Conservation (phyloP, 73 alveolate species). For the Blepharisma stoltei region DNA sequence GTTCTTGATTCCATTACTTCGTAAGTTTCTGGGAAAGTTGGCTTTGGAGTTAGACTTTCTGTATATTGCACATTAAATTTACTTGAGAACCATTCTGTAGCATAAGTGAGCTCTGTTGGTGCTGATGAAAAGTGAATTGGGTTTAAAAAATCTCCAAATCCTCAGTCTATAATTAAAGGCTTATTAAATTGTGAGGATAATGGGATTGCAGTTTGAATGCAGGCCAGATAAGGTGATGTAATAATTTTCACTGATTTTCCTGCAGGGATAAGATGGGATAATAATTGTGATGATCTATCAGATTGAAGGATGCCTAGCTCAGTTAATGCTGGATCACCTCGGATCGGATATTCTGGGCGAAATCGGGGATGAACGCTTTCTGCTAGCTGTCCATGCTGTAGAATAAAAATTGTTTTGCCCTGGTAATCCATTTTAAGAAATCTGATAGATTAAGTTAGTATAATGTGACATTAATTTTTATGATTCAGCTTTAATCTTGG, state of each 20-base stretch:
- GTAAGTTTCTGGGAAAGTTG: conserved; percentile 1
- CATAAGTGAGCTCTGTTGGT: neutral
- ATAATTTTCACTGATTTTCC: neutral
- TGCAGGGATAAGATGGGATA: neutral
- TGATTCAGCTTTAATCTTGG: no score
- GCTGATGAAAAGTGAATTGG: neutral
- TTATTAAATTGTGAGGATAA: neutral
- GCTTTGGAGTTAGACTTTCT: neutral
- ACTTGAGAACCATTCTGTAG: neutral
- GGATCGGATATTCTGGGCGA: neutral
- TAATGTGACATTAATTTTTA: no score
- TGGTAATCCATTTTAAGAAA: neutral
- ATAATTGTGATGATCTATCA: neutral
- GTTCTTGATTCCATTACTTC: neutral
- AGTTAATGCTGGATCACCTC: conserved; percentile 7
- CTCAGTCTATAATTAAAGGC: neutral
- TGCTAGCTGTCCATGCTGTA: conserved; percentile 7
- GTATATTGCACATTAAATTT: neutral
- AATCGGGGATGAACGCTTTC: conserved; percentile 8
- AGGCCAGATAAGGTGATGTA: conserved; percentile 16
- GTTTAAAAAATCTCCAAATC: neutral
- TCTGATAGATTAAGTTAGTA: no score
- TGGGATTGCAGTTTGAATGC: neutral
- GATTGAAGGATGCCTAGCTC: conserved; percentile 17
- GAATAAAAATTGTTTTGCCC: neutral